Conservation (phyloP, 2,329 filamentous ascomycete genomes). For the Chaetomium olivaceum region DNA sequence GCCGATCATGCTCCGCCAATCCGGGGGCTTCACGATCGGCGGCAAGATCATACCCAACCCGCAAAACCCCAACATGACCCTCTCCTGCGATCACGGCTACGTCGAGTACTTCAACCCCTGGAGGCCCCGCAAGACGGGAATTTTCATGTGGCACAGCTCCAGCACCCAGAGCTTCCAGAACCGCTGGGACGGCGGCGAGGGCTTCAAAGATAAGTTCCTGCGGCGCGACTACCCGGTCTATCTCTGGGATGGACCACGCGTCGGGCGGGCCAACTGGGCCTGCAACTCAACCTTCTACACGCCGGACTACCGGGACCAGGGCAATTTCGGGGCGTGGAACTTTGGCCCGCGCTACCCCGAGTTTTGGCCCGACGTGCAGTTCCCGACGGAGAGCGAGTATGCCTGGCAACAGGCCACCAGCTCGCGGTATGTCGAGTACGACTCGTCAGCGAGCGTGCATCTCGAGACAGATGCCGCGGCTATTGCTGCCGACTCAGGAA, state of each 20-base stretch:
- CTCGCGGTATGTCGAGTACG: slow-evolving; percentile 41
- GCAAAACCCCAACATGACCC: slow-evolving; percentile 35
- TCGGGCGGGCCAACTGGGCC: slow-evolving; percentile 42
- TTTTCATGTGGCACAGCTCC: slow-evolving; percentile 44
- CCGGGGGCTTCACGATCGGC: slow-evolving; percentile 40
- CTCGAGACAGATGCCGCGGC: slow-evolving; percentile 40
- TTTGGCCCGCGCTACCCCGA: slow-evolving; percentile 37
- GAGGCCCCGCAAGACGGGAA: slow-evolving; percentile 37
- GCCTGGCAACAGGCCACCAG: slow-evolving; percentile 41
- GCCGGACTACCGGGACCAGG: slow-evolving; percentile 39
- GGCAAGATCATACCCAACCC: slow-evolving; percentile 37
- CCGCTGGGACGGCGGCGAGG: slow-evolving; percentile 42
- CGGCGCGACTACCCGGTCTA: slow-evolving; percentile 42
- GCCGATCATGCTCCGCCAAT: slow-evolving; percentile 36
- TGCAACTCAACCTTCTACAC: slow-evolving; percentile 37
- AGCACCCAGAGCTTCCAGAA: slow-evolving; percentile 43
- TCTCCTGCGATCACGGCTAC: slow-evolving; percentile 44
- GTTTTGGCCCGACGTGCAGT: slow-evolving; percentile 41
- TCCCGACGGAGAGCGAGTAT: slow-evolving; percentile 36
- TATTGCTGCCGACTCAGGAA: slow-evolving; percentile 39
- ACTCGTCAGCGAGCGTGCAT: slow-evolving; percentile 38
- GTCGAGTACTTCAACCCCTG: slow-evolving; percentile 44
- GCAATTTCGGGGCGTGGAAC: slow-evolving; percentile 42
- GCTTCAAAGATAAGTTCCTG: slow-evolving; percentile 44
- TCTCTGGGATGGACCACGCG: slow-evolving; percentile 42